phyloP scores from a whole-genome alignment of 805 yeast genomes.

The Starmerella etchellsii region DNA sequence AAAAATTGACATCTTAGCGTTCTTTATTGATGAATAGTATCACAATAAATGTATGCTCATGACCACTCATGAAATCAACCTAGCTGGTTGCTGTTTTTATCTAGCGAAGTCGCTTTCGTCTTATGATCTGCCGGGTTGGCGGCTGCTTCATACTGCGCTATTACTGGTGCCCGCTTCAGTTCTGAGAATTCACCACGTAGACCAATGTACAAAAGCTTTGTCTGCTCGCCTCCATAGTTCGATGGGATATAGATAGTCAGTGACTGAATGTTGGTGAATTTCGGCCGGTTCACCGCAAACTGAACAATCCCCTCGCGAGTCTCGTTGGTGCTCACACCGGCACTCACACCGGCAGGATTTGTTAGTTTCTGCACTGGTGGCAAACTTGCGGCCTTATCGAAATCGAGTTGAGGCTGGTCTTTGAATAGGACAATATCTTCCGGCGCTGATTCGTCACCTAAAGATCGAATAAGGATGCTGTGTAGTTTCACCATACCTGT shows the following conservation, averaged over 20 bases:
- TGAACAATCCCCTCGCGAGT: slow-evolving; percentile 49
- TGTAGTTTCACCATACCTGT: slow-evolving; percentile 60
- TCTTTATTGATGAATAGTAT: too few relatives aligned
- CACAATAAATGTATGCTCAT: too few relatives aligned
- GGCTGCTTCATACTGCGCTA: slow-evolving; percentile 74
- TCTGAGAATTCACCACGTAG: slow-evolving; percentile 47
- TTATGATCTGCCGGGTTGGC: slow-evolving; percentile 87
- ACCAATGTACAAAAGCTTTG: slow-evolving; percentile 57
- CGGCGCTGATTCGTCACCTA: slow-evolving; percentile 56
- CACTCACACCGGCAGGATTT: slow-evolving; percentile 46
- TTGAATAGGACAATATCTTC: slow-evolving; percentile 56
- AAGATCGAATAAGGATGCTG: slow-evolving; percentile 57
- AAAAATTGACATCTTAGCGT: too few relatives aligned
- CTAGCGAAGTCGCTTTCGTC: slow-evolving; percentile 17
- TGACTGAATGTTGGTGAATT: slow-evolving; percentile 55
- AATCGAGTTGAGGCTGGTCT: slow-evolving; percentile 59
- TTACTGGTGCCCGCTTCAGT: slow-evolving; percentile 52
- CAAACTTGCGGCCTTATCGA: slow-evolving; percentile 41
- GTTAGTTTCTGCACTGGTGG: slow-evolving; percentile 40
- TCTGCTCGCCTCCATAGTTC: slow-evolving; percentile 47
- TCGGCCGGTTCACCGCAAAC: slow-evolving; percentile 63
- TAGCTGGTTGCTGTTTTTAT: not conserved
- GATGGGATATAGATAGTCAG: slow-evolving; percentile 56
- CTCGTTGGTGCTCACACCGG: slow-evolving; percentile 27
- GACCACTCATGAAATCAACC: too few relatives aligned